Percentiles rank a stretch among this genome's conserved stretches.
Evolutionary conservation across 139 green algal species (phyloP).

Genomic region (Desmodesmus armatus): DNA sequence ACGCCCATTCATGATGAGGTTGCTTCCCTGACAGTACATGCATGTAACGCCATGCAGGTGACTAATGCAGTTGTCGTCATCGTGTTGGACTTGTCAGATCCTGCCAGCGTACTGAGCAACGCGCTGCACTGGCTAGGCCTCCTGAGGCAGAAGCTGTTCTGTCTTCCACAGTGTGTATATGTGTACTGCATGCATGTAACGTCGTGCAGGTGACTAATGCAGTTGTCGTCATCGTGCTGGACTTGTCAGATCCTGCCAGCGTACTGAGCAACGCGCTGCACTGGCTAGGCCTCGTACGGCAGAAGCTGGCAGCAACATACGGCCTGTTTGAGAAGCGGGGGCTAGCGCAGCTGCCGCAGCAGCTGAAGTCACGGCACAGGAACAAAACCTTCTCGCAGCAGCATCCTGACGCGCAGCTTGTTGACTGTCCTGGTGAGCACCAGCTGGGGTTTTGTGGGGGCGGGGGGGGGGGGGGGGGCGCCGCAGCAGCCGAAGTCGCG

Average conservation of each 20-base stretch:
- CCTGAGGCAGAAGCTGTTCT: slow-evolving; percentile 64
- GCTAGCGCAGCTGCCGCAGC: slow-evolving; percentile 77
- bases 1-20: too few species aligned
- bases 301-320: slow-evolving; percentile 64
- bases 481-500: too few species aligned
- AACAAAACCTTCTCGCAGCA: slow-evolving; percentile 57
- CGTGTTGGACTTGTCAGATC: slow-evolving; percentile 75
- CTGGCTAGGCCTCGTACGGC: slow-evolving; percentile 66
- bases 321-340: slow-evolving; percentile 73
- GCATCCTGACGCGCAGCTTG: slow-evolving; percentile 59
- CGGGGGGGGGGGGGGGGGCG: too few species aligned
- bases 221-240: slow-evolving; percentile 75
- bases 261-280: slow-evolving; percentile 57
- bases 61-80: slow-evolving; percentile 76
- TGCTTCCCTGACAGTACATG: too few species aligned
- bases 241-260: slow-evolving; percentile 68
- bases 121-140: slow-evolving; percentile 64
- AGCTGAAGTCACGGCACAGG: slow-evolving; percentile 63
- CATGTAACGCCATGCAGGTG: slow-evolving; percentile 52
- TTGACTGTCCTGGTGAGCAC: neutral
- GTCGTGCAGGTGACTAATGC: slow-evolving; percentile 74
- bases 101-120: slow-evolving; percentile 55
- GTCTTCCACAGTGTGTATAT: too few species aligned
- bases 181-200: neutral
- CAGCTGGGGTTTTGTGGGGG: too few species aligned